These are phyloP conservation scores for Anthoceros angustus DNA, from an alignment of 225 moss, liverwort and hornwort genomes.

Conservation along the genomic window DNA sequence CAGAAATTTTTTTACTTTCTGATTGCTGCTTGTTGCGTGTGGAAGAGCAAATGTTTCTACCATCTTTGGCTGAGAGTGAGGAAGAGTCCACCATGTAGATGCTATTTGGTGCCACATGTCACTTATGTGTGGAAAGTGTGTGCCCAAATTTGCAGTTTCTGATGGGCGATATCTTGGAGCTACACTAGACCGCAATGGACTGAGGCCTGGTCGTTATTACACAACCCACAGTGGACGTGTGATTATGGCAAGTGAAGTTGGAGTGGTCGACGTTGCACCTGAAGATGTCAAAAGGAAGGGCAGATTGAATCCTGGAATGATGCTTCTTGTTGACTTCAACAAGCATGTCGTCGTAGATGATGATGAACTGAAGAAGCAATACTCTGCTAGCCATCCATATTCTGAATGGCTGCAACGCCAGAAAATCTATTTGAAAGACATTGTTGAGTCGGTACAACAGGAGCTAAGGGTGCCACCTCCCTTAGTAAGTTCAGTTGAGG, in stretches of 20 bases:
- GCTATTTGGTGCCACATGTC: neutral
- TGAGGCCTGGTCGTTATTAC: constrained; percentile 73
- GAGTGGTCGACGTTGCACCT: constrained; percentile 57
- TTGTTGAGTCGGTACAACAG: constrained; percentile 43
- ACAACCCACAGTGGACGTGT: constrained; percentile 54
- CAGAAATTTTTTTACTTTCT: too few species aligned
- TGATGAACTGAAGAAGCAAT: constrained; percentile 45
- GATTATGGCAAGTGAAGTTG: constrained; percentile 73
- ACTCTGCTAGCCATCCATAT: constrained; percentile 41
- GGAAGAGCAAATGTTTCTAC: too few species aligned
- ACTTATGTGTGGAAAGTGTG: neutral
- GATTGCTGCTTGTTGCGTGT: too few species aligned
- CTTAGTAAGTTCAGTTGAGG: constrained; percentile 35
- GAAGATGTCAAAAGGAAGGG: constrained; percentile 56
- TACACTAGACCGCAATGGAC: constrained; percentile 58
- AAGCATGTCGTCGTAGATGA: constrained; percentile 66
- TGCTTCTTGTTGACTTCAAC: constrained; percentile 73
- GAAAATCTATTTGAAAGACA: constrained; percentile 40
- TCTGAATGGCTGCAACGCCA: constrained; percentile 54
- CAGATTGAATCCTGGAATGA: constrained; percentile 66
- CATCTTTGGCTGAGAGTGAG: too few species aligned
- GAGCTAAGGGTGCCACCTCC: constrained; percentile 25
- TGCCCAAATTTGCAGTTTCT: constrained; percentile 27
- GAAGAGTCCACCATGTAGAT: neutral
- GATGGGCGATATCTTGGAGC: constrained; percentile 61